These are phyloP conservation scores for Actinomortierella ambigua DNA, from an alignment of 371 early-diverging fungal genomes.

Conservation along the genomic window DNA sequence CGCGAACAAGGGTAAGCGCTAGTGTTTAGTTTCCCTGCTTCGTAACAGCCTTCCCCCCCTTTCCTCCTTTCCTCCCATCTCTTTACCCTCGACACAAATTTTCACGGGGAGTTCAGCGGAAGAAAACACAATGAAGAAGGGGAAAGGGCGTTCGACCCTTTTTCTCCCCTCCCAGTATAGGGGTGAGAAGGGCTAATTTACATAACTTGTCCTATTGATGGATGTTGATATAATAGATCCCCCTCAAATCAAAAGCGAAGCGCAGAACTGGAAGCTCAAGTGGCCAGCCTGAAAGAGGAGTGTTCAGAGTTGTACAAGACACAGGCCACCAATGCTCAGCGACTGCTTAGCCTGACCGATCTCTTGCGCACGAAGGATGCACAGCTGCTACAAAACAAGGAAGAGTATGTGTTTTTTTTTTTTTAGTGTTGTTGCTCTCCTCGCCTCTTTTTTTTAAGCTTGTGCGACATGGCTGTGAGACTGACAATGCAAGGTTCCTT, in stretches of 20 bases:
- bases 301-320: conserved; percentile 88
- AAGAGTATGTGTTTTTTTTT: conserved; percentile 62
- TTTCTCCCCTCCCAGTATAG: no score
- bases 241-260: conserved; percentile 62
- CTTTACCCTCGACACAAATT: no score
- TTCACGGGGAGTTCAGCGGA: no score
- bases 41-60: background rate
- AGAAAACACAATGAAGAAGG: no score
- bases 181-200: no score
- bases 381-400: conserved; percentile 61
- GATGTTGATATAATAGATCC: conserved; percentile 8
- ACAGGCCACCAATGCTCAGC: conserved; percentile 90
- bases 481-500: background rate
- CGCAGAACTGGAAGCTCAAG: conserved; percentile 76
- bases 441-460: background rate
- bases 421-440: background rate
- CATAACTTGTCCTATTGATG: no score
- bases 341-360: conserved; percentile 87
- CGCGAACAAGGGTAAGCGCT: conserved; percentile 39
- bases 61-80: background rate
- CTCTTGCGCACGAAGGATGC: conserved; percentile 69
- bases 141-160: no score
- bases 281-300: conserved; percentile 83
- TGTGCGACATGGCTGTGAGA: conserved; percentile 3
- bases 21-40: background rate